Evolutionary conservation across 2,329 filamentous ascomycete species (phyloP).

Genomic region (Fusarium staphyleae): DNA sequence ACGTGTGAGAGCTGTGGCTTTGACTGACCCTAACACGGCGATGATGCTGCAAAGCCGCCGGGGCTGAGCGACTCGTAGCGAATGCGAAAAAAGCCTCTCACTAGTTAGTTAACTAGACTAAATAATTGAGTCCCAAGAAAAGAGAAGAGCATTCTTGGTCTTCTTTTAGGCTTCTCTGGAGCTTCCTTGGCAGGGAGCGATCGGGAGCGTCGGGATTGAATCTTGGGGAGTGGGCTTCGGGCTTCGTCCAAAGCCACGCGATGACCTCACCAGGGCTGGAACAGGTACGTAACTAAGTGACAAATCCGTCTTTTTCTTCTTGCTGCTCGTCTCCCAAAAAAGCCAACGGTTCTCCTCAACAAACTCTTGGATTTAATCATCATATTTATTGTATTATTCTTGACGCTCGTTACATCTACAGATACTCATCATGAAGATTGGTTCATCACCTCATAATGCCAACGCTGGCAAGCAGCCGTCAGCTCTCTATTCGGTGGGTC

Average conservation of each 20-base stretch:
- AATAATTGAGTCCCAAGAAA: no score
- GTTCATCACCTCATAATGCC: constrained; percentile 7
- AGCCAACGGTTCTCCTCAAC: background rate
- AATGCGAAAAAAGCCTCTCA: no score
- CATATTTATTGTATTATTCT: background rate
- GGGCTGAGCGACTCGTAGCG: constrained; percentile 7
- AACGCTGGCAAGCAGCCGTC: constrained; percentile 28
- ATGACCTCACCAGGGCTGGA: constrained; percentile 35
- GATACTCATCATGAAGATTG: constrained; percentile 21
- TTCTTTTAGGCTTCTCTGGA: background rate
- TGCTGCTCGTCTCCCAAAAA: constrained; percentile 1
- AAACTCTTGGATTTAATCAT: background rate
- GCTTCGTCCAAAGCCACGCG: constrained; percentile 13
- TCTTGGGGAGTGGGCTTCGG: constrained; percentile 3
- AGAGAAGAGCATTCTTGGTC: background rate
- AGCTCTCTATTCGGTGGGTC: constrained; percentile 40
- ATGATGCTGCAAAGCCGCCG: background rate
- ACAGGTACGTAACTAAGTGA: constrained; percentile 14
- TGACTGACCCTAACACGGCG: background rate
- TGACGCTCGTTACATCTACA: background rate
- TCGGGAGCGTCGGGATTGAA: constrained; percentile 29
- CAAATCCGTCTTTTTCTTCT: constrained; percentile 10
- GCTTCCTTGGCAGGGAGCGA: constrained; percentile 6
- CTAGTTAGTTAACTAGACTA: background rate
- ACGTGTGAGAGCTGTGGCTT: constrained; percentile 32